Base-by-base conservation (phyloP, 2,329 filamentous ascomycete species). In the Stachybotrys elegans region DNA sequence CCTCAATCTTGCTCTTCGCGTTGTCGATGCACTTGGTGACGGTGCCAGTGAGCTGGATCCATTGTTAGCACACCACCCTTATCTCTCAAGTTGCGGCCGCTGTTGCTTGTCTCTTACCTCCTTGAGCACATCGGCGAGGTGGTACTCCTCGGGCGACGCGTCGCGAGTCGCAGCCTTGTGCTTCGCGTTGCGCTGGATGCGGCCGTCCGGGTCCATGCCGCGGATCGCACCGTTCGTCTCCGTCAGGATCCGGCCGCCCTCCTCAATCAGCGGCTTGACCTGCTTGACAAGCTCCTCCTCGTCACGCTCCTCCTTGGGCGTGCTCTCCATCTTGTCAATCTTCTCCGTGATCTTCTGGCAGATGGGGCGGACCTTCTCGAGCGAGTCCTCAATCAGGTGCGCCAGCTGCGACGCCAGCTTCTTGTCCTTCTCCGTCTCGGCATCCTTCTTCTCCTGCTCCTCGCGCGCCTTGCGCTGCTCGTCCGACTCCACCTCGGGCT, bases 161-260 rank as follows among this genome's bases (percentile, higher is more conserved):
- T 66, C 69, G 90, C 88, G 81, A 4, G 83, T 79, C 27, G 83
- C 81, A 21, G 86, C 73, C 66, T 87, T 88, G 54, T 86, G 82
- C 76, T 95, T 94, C 38, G 91, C 90, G 48, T 91, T 86, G 27
- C 84, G 81, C 38, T 88, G 81, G 62, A 95, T 94, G 51, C 83
- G 82, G 25, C 91, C 89, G 59, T 95, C 90, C 1, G 91, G 90
- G 57, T 96, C 91, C 42, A 95, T 81, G 6, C 86, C 89, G 25
- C 90, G 88, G 56, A 95, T 88, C 7, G 85, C 76, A 42, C 90
- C 89, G 60, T 95, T 93, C 65, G 86, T 84, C 66, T 95, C 91
- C 55, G 84, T 83, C 13, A 96, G 76, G 59, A 94, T 89, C 52
- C 81, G 83, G 43, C 82, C 79, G 39, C 84, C 90, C 64, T 95